Evolutionary conservation across 2,329 filamentous ascomycete species (phyloP).

Genomic region (Trichoderma sp.): DNA sequence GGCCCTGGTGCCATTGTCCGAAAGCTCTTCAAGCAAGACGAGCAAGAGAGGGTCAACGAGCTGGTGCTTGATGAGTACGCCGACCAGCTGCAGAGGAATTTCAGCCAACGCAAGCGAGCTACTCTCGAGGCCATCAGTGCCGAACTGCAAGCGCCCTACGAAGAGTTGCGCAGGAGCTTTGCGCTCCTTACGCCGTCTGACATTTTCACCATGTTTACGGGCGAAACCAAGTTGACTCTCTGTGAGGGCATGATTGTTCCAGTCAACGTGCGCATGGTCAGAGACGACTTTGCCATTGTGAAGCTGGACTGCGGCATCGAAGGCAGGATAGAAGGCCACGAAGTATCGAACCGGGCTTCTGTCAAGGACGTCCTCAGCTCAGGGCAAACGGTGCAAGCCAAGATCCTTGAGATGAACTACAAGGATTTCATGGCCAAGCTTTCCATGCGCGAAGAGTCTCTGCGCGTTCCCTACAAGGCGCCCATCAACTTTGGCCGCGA

Average conservation of each 20-base stretch:
- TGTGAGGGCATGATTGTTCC: conserved; percentile 90
- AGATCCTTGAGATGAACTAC: conserved; percentile 84
- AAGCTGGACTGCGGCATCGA: conserved; percentile 94
- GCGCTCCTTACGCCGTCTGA: conserved; percentile 69
- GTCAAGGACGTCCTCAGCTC: conserved; percentile 73
- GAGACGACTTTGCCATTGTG: conserved; percentile 89
- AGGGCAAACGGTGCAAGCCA: conserved; percentile 85
- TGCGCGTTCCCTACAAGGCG: conserved; percentile 71
- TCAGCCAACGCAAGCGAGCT: conserved; percentile 91
- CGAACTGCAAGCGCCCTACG: conserved; percentile 88
- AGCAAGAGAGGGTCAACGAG: conserved; percentile 94
- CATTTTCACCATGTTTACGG: conserved; percentile 95
- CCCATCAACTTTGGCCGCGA: conserved; percentile 71
- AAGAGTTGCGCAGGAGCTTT: conserved; percentile 86
- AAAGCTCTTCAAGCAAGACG: conserved; percentile 91
- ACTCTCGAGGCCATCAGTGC: conserved; percentile 95
- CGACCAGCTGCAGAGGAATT: conserved; percentile 88
- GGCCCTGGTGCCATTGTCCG: conserved; percentile 88
- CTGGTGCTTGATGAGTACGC: conserved; percentile 96
- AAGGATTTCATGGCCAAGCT: conserved; percentile 83
- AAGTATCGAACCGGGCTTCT: conserved; percentile 73
- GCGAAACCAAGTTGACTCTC: conserved; percentile 82
- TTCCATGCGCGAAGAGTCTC: conserved; percentile 77
- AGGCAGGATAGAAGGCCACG: conserved; percentile 78
- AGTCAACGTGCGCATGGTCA: conserved; percentile 82